Percentiles rank a stretch among this genome's conserved stretches.
Conservation (phyloP, 352 stramenopile species). For the Globisporangium spiculum region DNA sequence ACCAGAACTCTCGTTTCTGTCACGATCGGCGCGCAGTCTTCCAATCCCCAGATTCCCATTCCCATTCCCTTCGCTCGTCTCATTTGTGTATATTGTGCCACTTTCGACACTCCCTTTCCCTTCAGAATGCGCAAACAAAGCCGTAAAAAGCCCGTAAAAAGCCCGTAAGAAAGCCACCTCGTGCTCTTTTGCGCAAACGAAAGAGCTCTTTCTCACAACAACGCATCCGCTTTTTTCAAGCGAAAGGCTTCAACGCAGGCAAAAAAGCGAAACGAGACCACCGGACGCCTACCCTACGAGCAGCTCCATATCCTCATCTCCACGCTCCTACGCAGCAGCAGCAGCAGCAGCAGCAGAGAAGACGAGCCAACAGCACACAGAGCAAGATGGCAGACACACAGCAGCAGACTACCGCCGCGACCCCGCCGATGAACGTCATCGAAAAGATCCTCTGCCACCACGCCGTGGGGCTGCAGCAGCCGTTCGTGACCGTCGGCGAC, state of each 20-base stretch:
- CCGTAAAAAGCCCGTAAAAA: constrained; percentile 15
- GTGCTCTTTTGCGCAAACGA: constrained; percentile 1
- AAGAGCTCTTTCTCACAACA: neutral
- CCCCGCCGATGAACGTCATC: constrained; percentile 77
- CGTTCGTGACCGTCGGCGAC: constrained; percentile 59
- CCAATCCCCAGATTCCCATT: neutral
- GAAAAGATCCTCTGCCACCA: constrained; percentile 85
- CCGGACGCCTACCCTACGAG: neutral
- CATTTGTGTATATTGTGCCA: neutral
- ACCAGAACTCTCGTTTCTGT: neutral
- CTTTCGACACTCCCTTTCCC: neutral
- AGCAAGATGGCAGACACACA: constrained; percentile 9
- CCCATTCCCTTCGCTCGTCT: neutral
- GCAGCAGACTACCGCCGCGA: neutral
- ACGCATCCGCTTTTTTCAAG: neutral
- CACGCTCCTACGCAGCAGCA: constrained; percentile 9
- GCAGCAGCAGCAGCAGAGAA: neutral
- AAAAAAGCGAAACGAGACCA: constrained; percentile 4
- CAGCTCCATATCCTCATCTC: constrained; percentile 10
- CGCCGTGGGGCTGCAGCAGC: constrained; percentile 45
- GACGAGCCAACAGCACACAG: neutral
- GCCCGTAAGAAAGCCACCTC: neutral
- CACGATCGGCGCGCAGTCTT: neutral
- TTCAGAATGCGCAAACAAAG: constrained; percentile 11
- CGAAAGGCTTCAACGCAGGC: constrained; percentile 7